Evolutionary conservation across 1,284 basidiomycete species (phyloP).

Genomic region (Fomitopsis betulina): DNA sequence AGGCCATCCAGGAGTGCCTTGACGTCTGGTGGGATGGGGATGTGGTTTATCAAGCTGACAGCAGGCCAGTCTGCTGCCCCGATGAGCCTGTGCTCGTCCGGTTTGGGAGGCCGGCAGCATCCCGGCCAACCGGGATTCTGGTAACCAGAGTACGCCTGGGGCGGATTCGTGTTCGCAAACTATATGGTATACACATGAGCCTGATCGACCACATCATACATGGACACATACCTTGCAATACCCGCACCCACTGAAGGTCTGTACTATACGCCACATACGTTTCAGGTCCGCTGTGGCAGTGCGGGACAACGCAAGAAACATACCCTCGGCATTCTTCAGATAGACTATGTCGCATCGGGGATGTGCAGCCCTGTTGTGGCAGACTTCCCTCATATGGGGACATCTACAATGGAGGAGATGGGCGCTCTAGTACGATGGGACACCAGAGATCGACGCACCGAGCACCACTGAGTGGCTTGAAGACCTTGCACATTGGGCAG

Average conservation of each 20-base stretch:
- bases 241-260: slow-evolving; percentile 78
- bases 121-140: slow-evolving; percentile 79
- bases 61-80: slow-evolving; percentile 75
- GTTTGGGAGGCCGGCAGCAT: slow-evolving; percentile 68
- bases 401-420: slow-evolving; percentile 42
- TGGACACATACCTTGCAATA: slow-evolving; percentile 66
- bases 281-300: slow-evolving; percentile 13
- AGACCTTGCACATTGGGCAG: slow-evolving; percentile 82
- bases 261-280: slow-evolving; percentile 40
- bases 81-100: slow-evolving; percentile 54
- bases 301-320: slow-evolving; percentile 18
- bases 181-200: slow-evolving; percentile 28
- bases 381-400: slow-evolving; percentile 68
- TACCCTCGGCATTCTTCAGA: slow-evolving; percentile 81
- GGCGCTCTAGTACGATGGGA: slow-evolving; percentile 9
- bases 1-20: slow-evolving; percentile 59
- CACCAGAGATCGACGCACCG: slow-evolving; percentile 36
- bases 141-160: slow-evolving; percentile 47
- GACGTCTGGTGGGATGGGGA: slow-evolving; percentile 66
- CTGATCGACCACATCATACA: slow-evolving; percentile 21
- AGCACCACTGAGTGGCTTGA: slow-evolving; percentile 46
- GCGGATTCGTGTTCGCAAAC: slow-evolving; percentile 64
- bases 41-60: slow-evolving; percentile 64
- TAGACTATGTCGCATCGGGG: slow-evolving; percentile 70
- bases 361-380: slow-evolving; percentile 65